Evolutionary conservation across 2,329 filamentous ascomycete species (phyloP).

Genomic region (Trichoderma pleuroti): DNA sequence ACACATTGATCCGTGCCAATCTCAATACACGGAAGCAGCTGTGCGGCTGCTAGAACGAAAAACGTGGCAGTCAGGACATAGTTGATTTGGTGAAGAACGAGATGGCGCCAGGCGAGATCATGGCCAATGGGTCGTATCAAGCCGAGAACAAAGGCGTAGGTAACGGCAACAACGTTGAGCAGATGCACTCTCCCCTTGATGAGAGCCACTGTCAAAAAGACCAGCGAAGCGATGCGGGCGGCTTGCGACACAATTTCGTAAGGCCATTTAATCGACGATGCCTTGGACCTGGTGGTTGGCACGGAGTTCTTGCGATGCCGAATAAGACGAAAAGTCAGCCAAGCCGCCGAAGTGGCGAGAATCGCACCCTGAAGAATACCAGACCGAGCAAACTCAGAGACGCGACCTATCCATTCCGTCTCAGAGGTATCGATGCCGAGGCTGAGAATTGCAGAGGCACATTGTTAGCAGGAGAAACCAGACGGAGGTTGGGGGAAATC

Average conservation of each 20-base stretch:
- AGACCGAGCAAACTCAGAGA: conserved; percentile 39
- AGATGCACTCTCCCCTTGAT: conserved; percentile 33
- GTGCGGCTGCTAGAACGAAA: conserved; percentile 35
- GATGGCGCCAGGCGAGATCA: conserved; percentile 43
- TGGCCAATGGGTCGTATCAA: conserved; percentile 39
- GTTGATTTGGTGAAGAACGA: conserved; percentile 48
- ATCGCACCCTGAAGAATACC: conserved; percentile 40
- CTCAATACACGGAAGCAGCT: conserved; percentile 45
- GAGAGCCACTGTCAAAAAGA: conserved; percentile 38
- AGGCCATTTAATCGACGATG: conserved; percentile 39
- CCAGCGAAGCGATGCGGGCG: conserved; percentile 38
- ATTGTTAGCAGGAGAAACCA: neutral
- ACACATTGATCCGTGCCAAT: conserved; percentile 29
- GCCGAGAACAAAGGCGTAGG: conserved; percentile 44
- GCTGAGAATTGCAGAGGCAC: conserved; percentile 14
- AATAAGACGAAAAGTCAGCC: conserved; percentile 34
- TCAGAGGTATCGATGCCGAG: conserved; percentile 17
- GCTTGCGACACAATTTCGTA: conserved; percentile 45
- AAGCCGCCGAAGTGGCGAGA: conserved; percentile 37
- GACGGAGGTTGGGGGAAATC: neutral
- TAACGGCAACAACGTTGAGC: conserved; percentile 36
- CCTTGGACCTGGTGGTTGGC: conserved; percentile 29
- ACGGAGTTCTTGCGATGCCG: conserved; percentile 29
- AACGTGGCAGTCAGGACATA: conserved; percentile 39
- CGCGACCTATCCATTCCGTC: conserved; percentile 36